A percentile compares a stretch with the other conserved stretches of the same genome.
These are phyloP conservation scores for Citeromyces hawaiiensis DNA, from an alignment of 1,139 yeast species.

Conservation along the genomic window DNA sequence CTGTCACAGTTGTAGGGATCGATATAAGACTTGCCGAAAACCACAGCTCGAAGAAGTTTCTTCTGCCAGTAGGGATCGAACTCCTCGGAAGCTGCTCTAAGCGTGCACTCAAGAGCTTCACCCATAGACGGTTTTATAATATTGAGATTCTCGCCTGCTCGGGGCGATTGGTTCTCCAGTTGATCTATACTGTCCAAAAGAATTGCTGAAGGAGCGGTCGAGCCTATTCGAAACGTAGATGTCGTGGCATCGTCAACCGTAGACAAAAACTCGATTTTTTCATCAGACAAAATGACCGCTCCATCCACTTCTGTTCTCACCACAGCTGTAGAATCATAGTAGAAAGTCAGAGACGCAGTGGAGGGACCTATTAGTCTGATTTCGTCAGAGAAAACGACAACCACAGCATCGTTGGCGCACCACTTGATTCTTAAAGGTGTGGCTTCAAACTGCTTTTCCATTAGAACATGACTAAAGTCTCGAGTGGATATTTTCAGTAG, in stretches of 20 bases:
- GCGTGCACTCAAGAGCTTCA: conserved; percentile 58
- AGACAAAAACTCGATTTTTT: conserved; percentile 47
- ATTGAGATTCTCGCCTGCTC: conserved; percentile 69
- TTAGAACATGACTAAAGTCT: conserved; percentile 22
- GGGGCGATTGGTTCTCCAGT: conserved; percentile 56
- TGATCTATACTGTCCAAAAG: conserved; percentile 74
- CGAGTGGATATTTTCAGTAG: neutral
- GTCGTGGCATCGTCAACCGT: conserved; percentile 48
- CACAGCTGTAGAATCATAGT: conserved; percentile 22
- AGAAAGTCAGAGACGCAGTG: conserved; percentile 36
- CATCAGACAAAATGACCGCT: conserved; percentile 44
- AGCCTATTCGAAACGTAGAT: conserved; percentile 68
- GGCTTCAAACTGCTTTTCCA: conserved; percentile 17
- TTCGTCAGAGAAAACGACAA: conserved; percentile 47
- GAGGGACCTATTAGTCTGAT: conserved; percentile 62
- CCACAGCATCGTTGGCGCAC: conserved; percentile 83
- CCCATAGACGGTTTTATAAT: conserved; percentile 39
- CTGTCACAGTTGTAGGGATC: conserved; percentile 41
- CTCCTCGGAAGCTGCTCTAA: conserved; percentile 68
- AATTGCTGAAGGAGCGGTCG: conserved; percentile 73
- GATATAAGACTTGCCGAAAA: conserved; percentile 70
- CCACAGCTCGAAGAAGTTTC: conserved; percentile 62
- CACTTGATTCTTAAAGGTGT: conserved; percentile 30
- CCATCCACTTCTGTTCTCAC: conserved; percentile 57
- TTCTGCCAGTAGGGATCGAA: conserved; percentile 73